These are phyloP conservation scores for Wickerhamomyces xylosicus DNA, from an alignment of 805 yeast genomes.

Conservation along the genomic window DNA sequence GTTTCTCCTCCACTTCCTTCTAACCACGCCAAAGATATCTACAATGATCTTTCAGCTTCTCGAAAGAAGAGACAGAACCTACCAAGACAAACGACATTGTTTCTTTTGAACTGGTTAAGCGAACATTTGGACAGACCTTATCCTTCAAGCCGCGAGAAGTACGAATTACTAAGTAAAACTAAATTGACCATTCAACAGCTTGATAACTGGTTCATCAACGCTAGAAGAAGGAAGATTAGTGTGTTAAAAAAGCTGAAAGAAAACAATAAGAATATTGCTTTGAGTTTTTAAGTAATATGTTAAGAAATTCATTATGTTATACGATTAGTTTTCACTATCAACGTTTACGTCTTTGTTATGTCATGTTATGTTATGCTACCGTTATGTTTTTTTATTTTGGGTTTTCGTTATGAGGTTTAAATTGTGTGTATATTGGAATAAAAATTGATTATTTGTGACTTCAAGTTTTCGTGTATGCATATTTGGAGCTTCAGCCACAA, in stretches of 20 bases:
- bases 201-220: conserved; percentile 83
- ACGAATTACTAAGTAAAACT: conserved; percentile 55
- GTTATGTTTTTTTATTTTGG: too few relatives aligned
- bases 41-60: conserved; percentile 3
- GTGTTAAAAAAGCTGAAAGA: conserved; percentile 17
- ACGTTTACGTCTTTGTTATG: too few relatives aligned
- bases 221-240: conserved; percentile 61
- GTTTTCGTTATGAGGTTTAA: too few relatives aligned
- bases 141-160: conserved; percentile 72
- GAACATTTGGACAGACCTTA: conserved; percentile 73
- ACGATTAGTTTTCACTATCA: too few relatives aligned
- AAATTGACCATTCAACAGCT: conserved; percentile 75
- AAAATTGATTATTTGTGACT: too few relatives aligned
- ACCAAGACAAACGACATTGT: conserved; percentile 68
- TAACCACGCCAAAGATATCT: conserved; percentile 9
- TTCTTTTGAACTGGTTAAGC: conserved; percentile 61
- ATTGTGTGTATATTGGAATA: too few relatives aligned
- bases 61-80: conserved; percentile 54
- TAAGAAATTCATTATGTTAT: too few relatives aligned
- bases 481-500: too few relatives aligned
- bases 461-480: too few relatives aligned
- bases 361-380: too few relatives aligned
- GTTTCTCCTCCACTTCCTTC: background rate
- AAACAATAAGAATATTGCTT: conserved; percentile 17
- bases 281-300: conserved; percentile 16